Percentiles rank a stretch among this genome's conserved stretches.
These are phyloP conservation scores for Diaporthe eres DNA, from an alignment of 2,329 filamentous ascomycete genomes.

Conservation along the genomic window DNA sequence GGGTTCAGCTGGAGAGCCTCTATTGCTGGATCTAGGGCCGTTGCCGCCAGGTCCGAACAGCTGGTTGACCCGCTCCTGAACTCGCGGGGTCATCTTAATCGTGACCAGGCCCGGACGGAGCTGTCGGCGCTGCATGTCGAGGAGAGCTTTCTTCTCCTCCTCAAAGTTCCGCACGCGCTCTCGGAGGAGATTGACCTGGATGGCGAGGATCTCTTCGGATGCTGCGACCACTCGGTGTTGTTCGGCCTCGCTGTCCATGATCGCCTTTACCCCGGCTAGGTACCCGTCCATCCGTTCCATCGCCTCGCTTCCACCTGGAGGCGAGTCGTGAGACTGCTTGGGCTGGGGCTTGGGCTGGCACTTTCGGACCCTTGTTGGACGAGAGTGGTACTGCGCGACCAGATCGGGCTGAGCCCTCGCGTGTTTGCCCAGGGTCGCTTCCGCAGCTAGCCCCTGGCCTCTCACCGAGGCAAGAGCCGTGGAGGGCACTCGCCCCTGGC, in stretches of 20 bases:
- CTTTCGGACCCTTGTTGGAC: neutral
- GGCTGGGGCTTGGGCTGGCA: no score
- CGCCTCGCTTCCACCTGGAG: fast-evolving
- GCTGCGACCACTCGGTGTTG: neutral
- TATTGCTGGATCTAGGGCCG: neutral
- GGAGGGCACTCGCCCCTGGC: no score
- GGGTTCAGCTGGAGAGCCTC: fast-evolving
- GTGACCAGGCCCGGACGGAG: neutral
- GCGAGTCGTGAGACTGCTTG: fast-evolving
- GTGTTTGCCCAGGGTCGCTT: neutral
- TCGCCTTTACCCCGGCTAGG: neutral
- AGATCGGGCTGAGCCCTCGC: neutral
- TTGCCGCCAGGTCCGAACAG: neutral
- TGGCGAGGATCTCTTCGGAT: neutral
- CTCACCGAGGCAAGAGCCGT: fast-evolving
- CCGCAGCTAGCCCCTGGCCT: fast-evolving
- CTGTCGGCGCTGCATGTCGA: neutral
- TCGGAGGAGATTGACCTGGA: neutral
- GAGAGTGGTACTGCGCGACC: no score
- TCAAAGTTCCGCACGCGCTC: neutral
- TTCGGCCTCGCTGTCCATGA: no score
- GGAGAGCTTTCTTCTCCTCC: neutral
- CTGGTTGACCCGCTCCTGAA: no score
- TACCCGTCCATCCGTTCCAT: neutral
- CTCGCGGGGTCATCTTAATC: neutral